phyloP scores from a whole-genome alignment of 2,329 filamentous ascomycete species.

The Aurifilum marmelostoma region DNA sequence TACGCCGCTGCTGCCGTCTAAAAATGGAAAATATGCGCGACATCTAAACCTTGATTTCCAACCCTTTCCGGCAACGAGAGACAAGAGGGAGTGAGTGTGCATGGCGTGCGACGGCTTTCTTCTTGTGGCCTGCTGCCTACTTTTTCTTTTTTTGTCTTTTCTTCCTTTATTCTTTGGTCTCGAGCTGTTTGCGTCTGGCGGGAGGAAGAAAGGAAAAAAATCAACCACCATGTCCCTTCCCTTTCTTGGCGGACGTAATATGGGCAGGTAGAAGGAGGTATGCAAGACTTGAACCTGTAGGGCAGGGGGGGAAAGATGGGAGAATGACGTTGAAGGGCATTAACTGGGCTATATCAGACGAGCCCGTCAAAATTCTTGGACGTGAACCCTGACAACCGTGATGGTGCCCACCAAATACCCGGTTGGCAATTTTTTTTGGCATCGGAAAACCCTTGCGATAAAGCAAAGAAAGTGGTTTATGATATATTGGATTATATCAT shows the following conservation, averaged over 20 bases:
- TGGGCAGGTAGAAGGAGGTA: background rate
- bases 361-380: background rate
- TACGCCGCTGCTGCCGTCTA: background rate
- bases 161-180: background rate
- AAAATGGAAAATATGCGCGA: background rate
- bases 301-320: background rate
- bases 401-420: background rate
- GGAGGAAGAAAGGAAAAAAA: background rate
- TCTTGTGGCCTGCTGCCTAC: background rate
- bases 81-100: background rate
- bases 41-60: background rate
- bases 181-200: background rate
- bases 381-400: background rate
- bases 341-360: conserved; percentile 2
- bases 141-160: background rate
- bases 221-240: background rate
- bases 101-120: background rate
- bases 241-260: background rate
- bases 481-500: background rate
- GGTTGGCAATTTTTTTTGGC: background rate
- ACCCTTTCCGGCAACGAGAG: background rate
- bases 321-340: conserved; percentile 7
- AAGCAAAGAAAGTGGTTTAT: background rate
- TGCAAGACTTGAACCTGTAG: background rate
- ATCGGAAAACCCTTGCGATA: background rate